These are phyloP conservation scores for Alectoria sarmentosa DNA, from an alignment of 495 filamentous ascomycete genomes.

Conservation along the genomic window DNA sequence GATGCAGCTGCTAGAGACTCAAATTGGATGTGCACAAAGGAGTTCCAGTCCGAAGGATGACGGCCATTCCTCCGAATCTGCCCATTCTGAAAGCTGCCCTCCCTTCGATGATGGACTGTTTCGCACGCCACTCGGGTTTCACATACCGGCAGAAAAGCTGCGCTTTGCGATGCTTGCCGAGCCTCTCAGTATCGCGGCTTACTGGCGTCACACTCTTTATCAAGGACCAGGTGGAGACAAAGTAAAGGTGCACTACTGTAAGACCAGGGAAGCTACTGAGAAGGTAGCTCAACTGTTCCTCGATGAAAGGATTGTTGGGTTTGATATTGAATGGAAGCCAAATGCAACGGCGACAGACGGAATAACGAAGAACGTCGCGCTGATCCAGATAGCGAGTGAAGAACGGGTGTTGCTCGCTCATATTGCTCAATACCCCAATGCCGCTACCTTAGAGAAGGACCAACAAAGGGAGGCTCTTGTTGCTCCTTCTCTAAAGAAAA, in stretches of 20 bases:
- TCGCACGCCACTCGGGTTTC: constrained; percentile 22
- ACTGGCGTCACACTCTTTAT: constrained; percentile 64
- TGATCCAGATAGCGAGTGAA: constrained; percentile 75
- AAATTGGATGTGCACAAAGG: neutral
- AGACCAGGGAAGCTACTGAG: constrained; percentile 56
- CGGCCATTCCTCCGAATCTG: neutral
- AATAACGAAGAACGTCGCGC: constrained; percentile 57
- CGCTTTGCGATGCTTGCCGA: constrained; percentile 17
- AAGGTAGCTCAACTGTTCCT: constrained; percentile 59
- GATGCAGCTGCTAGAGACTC: neutral
- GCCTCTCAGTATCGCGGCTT: constrained; percentile 11
- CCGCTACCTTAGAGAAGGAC: constrained; percentile 19
- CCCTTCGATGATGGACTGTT: constrained; percentile 1
- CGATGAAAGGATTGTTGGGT: constrained; percentile 62
- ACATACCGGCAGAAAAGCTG: constrained; percentile 21
- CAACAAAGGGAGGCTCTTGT: constrained; percentile 46
- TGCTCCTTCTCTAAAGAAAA: constrained; percentile 55
- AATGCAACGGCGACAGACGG: constrained; percentile 39
- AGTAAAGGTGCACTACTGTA: constrained; percentile 71
- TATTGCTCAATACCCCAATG: constrained; percentile 52
- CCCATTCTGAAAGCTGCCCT: neutral
- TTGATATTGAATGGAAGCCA: constrained; percentile 79
- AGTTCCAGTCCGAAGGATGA: neutral
- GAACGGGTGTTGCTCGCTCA: constrained; percentile 80
- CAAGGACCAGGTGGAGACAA: constrained; percentile 37